Percentiles rank a stretch among this genome's conserved stretches.
These are phyloP conservation scores for Plectosphaerella sp. DNA, from an alignment of 2,329 filamentous ascomycete genomes.

Conservation along the genomic window DNA sequence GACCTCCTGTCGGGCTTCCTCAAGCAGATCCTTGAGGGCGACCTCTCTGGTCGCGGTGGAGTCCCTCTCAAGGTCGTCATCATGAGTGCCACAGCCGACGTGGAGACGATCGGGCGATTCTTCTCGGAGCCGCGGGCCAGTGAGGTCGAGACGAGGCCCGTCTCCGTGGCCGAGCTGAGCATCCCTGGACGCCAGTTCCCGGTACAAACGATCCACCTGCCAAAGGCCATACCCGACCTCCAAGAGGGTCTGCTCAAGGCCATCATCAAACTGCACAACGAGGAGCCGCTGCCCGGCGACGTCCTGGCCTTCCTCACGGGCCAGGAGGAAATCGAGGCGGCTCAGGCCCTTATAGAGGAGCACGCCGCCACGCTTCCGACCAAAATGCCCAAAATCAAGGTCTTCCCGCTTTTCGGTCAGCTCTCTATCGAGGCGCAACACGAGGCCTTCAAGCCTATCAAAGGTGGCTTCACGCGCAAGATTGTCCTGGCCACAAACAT, in stretches of 20 bases:
- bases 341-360: slow-evolving; percentile 77
- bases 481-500: slow-evolving; percentile 94
- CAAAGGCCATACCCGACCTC: slow-evolving; percentile 72
- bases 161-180: slow-evolving; percentile 42
- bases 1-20: slow-evolving; percentile 88
- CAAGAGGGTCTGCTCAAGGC: slow-evolving; percentile 75
- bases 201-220: slow-evolving; percentile 72
- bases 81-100: slow-evolving; percentile 96
- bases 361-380: slow-evolving; percentile 68
- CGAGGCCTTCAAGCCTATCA: slow-evolving; percentile 73
- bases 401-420: slow-evolving; percentile 84
- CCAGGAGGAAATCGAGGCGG: slow-evolving; percentile 84
- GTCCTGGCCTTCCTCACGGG: slow-evolving; percentile 89
- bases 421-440: slow-evolving; percentile 84
- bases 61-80: slow-evolving; percentile 81
- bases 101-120: slow-evolving; percentile 72
- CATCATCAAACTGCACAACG: slow-evolving; percentile 81
- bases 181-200: slow-evolving; percentile 87
- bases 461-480: slow-evolving; percentile 72
- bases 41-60: slow-evolving; percentile 62
- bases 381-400: slow-evolving; percentile 66
- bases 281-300: slow-evolving; percentile 89
- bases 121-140: slow-evolving; percentile 46
- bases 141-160: slow-evolving; percentile 6
- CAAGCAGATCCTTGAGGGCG: slow-evolving; percentile 65